phyloP scores from a whole-genome alignment of 2,329 filamentous ascomycete genomes.

The Diaporthe vaccinii region DNA sequence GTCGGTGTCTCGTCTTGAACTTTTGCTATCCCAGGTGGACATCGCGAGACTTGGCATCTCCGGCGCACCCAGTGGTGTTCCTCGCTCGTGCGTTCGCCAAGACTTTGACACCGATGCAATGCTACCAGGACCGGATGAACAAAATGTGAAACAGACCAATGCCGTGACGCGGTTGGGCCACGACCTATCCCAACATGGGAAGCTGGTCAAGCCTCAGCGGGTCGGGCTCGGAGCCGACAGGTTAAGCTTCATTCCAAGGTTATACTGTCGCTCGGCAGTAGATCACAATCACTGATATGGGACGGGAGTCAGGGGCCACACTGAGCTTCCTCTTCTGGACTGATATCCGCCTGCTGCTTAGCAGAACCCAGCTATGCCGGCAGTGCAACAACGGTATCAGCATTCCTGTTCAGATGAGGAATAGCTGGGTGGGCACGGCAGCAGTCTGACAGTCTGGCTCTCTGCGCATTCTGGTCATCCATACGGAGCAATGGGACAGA shows the following conservation, averaged over 20 bases:
- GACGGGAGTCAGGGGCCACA: background rate
- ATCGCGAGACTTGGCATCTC: slow-evolving; percentile 28
- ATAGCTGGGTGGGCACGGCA: background rate
- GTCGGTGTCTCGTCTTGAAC: slow-evolving; percentile 16
- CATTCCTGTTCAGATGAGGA: background rate
- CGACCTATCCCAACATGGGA: slow-evolving; percentile 32
- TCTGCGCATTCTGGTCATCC: background rate
- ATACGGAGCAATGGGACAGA: background rate
- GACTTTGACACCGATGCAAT: slow-evolving; percentile 34
- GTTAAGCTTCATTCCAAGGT: slow-evolving; percentile 30
- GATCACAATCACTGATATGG: slow-evolving; percentile 30
- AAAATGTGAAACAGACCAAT: slow-evolving; percentile 31
- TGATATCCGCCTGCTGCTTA: slow-evolving; percentile 6
- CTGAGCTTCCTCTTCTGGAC: slow-evolving; percentile 23
- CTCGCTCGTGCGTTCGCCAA: slow-evolving; percentile 5
- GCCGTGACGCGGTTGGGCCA: slow-evolving; percentile 20
- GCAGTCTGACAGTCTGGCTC: background rate
- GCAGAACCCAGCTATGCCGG: slow-evolving; percentile 16
- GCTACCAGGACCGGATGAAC: slow-evolving; percentile 28
- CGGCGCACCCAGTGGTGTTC: slow-evolving; percentile 11
- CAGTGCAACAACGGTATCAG: background rate
- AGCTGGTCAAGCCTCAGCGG: slow-evolving; percentile 25
- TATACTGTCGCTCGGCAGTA: slow-evolving; percentile 14
- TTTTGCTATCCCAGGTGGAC: slow-evolving; percentile 16
- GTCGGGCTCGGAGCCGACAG: slow-evolving; percentile 25